Evolutionary conservation across 2,329 filamentous ascomycete species (phyloP).

Genomic region (Neofusicoccum cordaticola): DNA sequence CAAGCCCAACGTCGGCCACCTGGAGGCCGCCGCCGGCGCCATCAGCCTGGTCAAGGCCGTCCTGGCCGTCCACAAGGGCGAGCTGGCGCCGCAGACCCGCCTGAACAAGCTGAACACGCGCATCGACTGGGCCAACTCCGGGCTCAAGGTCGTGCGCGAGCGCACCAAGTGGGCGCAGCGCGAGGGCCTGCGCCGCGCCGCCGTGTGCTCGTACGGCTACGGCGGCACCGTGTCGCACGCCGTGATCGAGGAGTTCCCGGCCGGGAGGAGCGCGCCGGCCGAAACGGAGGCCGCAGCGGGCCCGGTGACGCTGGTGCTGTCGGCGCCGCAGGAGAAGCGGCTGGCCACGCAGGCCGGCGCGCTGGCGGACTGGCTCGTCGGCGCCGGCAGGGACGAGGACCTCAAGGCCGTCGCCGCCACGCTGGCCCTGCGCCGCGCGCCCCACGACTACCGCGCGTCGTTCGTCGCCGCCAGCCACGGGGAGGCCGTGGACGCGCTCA

Average conservation of each 20-base stretch:
- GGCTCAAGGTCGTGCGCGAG: slow-evolving; percentile 26
- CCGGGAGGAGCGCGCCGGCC: too few relatives aligned
- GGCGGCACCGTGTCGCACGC: slow-evolving; percentile 44
- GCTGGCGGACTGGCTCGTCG: slow-evolving; percentile 26
- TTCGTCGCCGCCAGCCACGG: slow-evolving; percentile 25
- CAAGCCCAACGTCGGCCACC: slow-evolving; percentile 34
- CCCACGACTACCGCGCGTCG: slow-evolving; percentile 31
- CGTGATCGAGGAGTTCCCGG: slow-evolving; percentile 35
- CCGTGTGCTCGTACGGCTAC: slow-evolving; percentile 49
- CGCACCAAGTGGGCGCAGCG: slow-evolving; percentile 22
- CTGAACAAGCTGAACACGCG: slow-evolving; percentile 32
- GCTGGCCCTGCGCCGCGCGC: slow-evolving; percentile 31
- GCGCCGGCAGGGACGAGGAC: slow-evolving; percentile 14
- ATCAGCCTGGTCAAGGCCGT: slow-evolving; percentile 30
- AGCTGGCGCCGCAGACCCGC: slow-evolving; percentile 35
- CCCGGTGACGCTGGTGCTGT: slow-evolving; percentile 24
- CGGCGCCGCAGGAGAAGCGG: slow-evolving; percentile 34
- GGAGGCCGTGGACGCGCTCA: slow-evolving; percentile 24
- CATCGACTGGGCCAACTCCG: slow-evolving; percentile 30
- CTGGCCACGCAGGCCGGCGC: slow-evolving; percentile 23
- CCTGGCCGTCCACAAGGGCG: slow-evolving; percentile 29
- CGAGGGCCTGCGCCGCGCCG: slow-evolving; percentile 30
- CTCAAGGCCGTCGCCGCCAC: slow-evolving; percentile 27
- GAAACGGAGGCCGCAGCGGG: background rate
- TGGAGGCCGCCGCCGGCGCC: slow-evolving; percentile 29